Percentiles rank a stretch among this genome's conserved stretches.
Evolutionary conservation across 257 asterid genomes (phyloP).

Genomic region (Jacaranda copaia): DNA sequence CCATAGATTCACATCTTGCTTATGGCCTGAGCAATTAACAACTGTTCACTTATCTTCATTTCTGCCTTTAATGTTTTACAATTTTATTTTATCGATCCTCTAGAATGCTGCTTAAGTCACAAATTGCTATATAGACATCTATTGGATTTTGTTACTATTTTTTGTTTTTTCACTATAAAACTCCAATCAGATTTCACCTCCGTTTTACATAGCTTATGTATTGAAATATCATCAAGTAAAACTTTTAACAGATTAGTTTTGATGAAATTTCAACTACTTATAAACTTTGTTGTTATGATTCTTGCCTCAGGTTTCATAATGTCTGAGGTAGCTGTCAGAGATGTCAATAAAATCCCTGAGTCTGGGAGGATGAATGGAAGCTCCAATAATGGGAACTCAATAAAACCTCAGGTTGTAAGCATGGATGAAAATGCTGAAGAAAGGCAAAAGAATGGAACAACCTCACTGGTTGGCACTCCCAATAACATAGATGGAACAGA

Average conservation of each 20-base stretch:
- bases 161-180: neutral
- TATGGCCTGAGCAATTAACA: neutral
- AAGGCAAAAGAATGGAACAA: conserved; percentile 45
- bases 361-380: conserved; percentile 56
- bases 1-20: neutral
- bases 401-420: conserved; percentile 48
- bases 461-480: conserved; percentile 44
- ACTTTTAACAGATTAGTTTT: neutral
- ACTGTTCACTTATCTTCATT: neutral
- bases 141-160: neutral
- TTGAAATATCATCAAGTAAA: neutral
- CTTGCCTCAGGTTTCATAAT: conserved; percentile 47
- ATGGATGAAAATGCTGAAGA: conserved; percentile 48
- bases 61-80: neutral
- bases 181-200: neutral
- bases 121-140: conserved; percentile 2
- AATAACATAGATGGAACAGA: conserved; percentile 45
- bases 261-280: conserved; percentile 10
- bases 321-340: conserved; percentile 71
- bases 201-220: conserved; percentile 25
- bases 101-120: neutral
- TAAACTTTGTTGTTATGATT: conserved; percentile 13
- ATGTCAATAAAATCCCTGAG: conserved; percentile 52
- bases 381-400: conserved; percentile 53
- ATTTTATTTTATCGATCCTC: neutral